These are phyloP conservation scores for Plasmodium reichenowi DNA, from an alignment of 169 alveolate genomes.

Conservation along the genomic window DNA sequence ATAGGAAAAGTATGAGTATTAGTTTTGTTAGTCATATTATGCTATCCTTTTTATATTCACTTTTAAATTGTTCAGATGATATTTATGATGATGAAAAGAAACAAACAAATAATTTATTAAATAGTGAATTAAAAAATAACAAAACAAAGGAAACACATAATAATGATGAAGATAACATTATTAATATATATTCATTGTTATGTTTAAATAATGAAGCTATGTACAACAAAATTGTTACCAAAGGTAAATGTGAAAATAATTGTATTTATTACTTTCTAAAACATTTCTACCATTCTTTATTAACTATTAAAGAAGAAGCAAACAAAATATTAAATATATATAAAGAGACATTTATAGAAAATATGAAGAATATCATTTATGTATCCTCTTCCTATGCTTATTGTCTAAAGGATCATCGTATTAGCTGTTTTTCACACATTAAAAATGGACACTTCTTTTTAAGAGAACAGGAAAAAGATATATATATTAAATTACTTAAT, in stretches of 20 bases:
- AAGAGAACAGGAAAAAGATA: slow-evolving; percentile 50
- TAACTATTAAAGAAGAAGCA: slow-evolving; percentile 74
- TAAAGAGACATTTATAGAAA: slow-evolving; percentile 76
- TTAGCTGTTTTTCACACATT: slow-evolving; percentile 64
- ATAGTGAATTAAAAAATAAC: background rate
- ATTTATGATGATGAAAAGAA: slow-evolving; percentile 2
- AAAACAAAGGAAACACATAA: slow-evolving; percentile 13
- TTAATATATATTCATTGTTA: slow-evolving; percentile 46
- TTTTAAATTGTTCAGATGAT: slow-evolving; percentile 50
- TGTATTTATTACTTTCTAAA: slow-evolving; percentile 71
- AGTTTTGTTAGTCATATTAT: slow-evolving; percentile 76
- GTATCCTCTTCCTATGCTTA: slow-evolving; percentile 76
- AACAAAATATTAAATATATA: slow-evolving; percentile 67
- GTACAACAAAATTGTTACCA: slow-evolving; percentile 53
- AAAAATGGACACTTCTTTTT: slow-evolving; percentile 61
- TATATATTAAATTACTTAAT: slow-evolving; percentile 22
- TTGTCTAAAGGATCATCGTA: slow-evolving; percentile 45
- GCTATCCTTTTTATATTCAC: slow-evolving; percentile 69
- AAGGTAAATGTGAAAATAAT: slow-evolving; percentile 54
- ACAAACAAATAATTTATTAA: background rate
- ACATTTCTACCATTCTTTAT: slow-evolving; percentile 63
- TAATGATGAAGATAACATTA: slow-evolving; percentile 5
- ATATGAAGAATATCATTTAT: slow-evolving; percentile 71
- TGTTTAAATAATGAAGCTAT: slow-evolving; percentile 58
- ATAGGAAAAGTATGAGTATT: slow-evolving; percentile 76